phyloP scores from a whole-genome alignment of 2,329 filamentous ascomycete genomes.

The Alternaria sp. region DNA sequence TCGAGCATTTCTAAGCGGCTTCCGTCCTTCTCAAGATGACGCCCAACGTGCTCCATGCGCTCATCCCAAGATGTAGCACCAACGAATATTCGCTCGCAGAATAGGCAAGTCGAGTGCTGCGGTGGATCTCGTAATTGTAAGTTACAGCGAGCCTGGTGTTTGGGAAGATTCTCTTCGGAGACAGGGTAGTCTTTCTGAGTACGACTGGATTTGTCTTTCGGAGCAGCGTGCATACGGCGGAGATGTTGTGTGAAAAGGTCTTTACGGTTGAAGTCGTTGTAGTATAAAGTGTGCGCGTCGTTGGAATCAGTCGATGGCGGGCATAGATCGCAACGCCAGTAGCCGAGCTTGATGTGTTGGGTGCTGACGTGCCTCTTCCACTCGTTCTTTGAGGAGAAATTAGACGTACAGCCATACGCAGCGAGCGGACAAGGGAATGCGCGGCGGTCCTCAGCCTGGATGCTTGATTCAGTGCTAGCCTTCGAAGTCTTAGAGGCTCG shows the following conservation, averaged over 20 bases:
- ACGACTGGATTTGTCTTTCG: constrained; percentile 42
- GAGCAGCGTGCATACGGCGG: constrained; percentile 79
- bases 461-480: constrained; percentile 13
- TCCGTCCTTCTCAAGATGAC: constrained; percentile 73
- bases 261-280: constrained; percentile 85
- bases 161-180: constrained; percentile 63
- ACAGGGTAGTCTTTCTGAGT: constrained; percentile 55
- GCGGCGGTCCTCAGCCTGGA: constrained; percentile 44
- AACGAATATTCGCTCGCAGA: constrained; percentile 70
- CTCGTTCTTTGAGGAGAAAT: constrained; percentile 86
- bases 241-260: constrained; percentile 91
- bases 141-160: constrained; percentile 67
- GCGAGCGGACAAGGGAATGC: constrained; percentile 81
- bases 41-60: constrained; percentile 86
- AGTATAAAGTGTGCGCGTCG: constrained; percentile 36
- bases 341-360: constrained; percentile 78
- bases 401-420: constrained; percentile 76
- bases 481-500: constrained; percentile 21
- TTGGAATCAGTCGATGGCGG: constrained; percentile 45
- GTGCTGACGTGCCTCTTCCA: constrained; percentile 90
- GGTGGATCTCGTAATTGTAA: constrained; percentile 70
- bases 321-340: constrained; percentile 78
- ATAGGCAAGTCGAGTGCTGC: constrained; percentile 66
- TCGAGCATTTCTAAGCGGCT: constrained; percentile 25
- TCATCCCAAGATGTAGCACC: constrained; percentile 76